A percentile compares a stretch with the other conserved stretches of the same genome.
These are phyloP conservation scores for Mycena rosella DNA, from an alignment of 768 basidiomycete species.

Conservation along the genomic window DNA sequence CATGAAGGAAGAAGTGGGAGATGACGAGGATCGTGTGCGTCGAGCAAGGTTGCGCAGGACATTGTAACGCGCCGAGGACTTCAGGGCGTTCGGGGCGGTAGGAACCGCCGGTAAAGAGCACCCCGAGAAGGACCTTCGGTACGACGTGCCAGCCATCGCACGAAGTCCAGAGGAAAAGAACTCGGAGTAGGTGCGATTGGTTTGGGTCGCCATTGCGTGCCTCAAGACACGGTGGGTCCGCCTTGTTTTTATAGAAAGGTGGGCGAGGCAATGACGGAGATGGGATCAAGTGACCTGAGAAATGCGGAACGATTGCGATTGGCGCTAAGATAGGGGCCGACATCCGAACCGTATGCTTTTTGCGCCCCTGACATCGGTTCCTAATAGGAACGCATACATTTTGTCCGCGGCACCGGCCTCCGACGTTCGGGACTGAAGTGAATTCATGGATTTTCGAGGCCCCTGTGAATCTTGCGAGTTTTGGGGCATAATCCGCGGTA, in stretches of 20 bases:
- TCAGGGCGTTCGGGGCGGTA: constrained; percentile 16
- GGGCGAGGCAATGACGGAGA: constrained; percentile 23
- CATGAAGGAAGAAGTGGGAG: constrained; percentile 6
- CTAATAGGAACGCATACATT: no score
- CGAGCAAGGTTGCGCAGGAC: constrained; percentile 32
- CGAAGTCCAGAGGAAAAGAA: constrained; percentile 63
- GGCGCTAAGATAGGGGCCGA: constrained; percentile 26
- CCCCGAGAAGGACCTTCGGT: constrained; percentile 23
- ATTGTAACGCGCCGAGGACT: constrained; percentile 28
- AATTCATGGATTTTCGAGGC: neutral
- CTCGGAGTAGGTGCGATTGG: constrained; percentile 55
- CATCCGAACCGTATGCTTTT: constrained; percentile 1
- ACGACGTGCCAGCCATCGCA: constrained; percentile 48
- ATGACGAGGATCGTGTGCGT: constrained; percentile 24
- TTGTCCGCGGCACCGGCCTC: neutral
- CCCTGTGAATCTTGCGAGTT: neutral
- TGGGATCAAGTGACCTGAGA: constrained; percentile 16
- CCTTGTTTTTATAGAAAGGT: constrained; percentile 22
- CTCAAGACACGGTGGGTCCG: constrained; percentile 28
- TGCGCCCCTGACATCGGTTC: constrained; percentile 17
- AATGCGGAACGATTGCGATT: neutral
- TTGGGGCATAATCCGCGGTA: constrained; percentile 5
- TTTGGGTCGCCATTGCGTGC: constrained; percentile 36
- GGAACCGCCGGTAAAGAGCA: constrained; percentile 22
- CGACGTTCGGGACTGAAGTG: neutral